Base-by-base conservation (phyloP, 306 rosid species). In the Boehmeria nivea region DNA sequence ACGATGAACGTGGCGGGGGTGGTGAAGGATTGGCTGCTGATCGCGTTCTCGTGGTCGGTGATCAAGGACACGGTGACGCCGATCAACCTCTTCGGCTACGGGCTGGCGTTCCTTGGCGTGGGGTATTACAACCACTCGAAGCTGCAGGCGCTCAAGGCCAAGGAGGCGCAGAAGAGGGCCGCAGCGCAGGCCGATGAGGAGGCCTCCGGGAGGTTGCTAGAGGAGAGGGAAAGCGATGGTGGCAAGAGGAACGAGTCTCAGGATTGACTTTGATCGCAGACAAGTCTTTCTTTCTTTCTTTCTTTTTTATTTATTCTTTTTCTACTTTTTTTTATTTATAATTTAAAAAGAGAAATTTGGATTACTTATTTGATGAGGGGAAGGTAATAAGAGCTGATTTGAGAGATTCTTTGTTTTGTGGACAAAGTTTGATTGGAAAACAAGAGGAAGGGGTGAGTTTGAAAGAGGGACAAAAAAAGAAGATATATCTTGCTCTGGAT, bases 1-100 rank as follows among this genome's bases (percentile, higher is more conserved):
- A 91, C 99, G 0, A 87, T 91, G 99, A 91, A 91, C 61, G 99
- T 91, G 20, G 99, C 99, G 31, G 99, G 99, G 7, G 99, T 87
- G 36, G 96, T 87, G 19, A 91, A 91, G 73, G 99, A 91, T 59
- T 91, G 96, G 99, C 77, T 91, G 6, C 58, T 91, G 81, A 91
- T 91, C 39, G 96, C 95, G 0, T 91, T 91, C 72, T 91, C 99
- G 6, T 91, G 99, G 99, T 91, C 99, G 2, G 99, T 91, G 65
- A 91, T 91, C 6, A 91, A 87, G 95, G 99, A 87, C 56, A 87
- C 79, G 0, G 95, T 91, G 37, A 91, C 98, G 0, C 79, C 98
- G 0, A 23, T 91, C 26, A 91, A 91, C 47, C 72, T 91, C 73
- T 60, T 91, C 16, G 98, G 98, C 0, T 91, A 91, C 51, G 91